Conservation (phyloP, 345 rosid genomes). For the Dimocarpus longan region DNA sequence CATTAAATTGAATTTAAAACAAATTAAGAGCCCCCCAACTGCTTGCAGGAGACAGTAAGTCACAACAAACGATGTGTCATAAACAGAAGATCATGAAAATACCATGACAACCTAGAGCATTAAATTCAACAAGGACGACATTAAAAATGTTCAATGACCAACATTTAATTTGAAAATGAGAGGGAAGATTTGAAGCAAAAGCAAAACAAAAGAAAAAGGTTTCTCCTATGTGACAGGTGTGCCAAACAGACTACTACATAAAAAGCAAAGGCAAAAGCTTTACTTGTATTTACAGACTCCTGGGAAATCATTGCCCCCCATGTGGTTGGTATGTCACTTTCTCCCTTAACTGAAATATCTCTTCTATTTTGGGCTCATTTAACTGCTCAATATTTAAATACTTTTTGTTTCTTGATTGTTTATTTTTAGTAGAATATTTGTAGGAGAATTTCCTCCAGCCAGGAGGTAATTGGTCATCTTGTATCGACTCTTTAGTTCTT, state of each 20-base stretch:
- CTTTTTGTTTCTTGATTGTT: no score
- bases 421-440: no score
- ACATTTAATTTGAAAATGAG: constrained; percentile 21
- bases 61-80: constrained; percentile 24
- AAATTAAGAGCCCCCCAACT: constrained; percentile 16
- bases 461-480: no score
- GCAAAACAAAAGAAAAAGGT: constrained; percentile 25
- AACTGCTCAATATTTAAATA: neutral
- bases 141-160: neutral
- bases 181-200: constrained; percentile 45
- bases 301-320: constrained; percentile 35
- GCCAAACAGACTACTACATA: constrained; percentile 22
- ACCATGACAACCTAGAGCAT: constrained; percentile 27
- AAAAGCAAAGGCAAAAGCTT: constrained; percentile 23
- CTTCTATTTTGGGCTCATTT: neutral
- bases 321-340: constrained; percentile 45
- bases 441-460: no score
- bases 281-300: constrained; percentile 40
- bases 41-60: constrained; percentile 25
- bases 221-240: constrained; percentile 20
- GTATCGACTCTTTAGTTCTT: no score
- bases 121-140: constrained; percentile 30
- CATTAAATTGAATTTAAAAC: constrained; percentile 33
- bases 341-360: constrained; percentile 31
- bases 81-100: constrained; percentile 28